A percentile compares a stretch with the other conserved stretches of the same genome.
Conservation (phyloP, 345 rosid species). For the Camelina hispida region DNA sequence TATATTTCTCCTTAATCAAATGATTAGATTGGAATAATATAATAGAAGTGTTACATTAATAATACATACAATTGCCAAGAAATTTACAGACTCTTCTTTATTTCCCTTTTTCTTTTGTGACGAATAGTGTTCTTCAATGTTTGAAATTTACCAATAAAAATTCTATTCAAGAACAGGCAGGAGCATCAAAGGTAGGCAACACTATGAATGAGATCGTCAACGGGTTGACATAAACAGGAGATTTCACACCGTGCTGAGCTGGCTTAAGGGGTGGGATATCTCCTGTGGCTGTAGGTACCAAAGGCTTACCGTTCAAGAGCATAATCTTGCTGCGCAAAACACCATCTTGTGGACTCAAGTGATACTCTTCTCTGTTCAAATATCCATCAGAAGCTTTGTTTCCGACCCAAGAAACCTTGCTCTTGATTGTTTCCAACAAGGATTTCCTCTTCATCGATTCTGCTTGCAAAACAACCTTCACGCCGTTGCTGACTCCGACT, state of each 20-base stretch:
- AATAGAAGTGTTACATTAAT: conserved; percentile 2
- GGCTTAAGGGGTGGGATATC: conserved; percentile 72
- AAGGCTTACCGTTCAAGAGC: conserved; percentile 77
- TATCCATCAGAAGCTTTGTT: conserved; percentile 51
- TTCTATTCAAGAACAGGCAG: conserved; percentile 54
- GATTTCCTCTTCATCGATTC: conserved; percentile 42
- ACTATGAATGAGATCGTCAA: conserved; percentile 77
- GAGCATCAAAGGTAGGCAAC: conserved; percentile 78
- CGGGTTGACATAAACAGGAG: conserved; percentile 60
- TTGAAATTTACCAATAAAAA: neutral
- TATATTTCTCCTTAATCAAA: conserved; percentile 34
- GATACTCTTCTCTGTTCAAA: conserved; percentile 81
- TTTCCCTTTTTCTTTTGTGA: too few species aligned
- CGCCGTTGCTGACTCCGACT: conserved; percentile 52
- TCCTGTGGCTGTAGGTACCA: conserved; percentile 56
- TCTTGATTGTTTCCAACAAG: conserved; percentile 54
- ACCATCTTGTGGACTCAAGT: conserved; percentile 75
- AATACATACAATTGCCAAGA: conserved; percentile 19
- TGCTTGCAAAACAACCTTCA: conserved; percentile 44
- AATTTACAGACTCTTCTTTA: neutral
- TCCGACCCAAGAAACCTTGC: conserved; percentile 69
- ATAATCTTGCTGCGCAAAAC: conserved; percentile 67
- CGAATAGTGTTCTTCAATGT: neutral
- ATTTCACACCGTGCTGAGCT: conserved; percentile 46
- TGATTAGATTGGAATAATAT: conserved; percentile 1